Evolutionary conservation across 345 rosid genomes (phyloP).

Genomic region (Euphorbia tirucalli): DNA sequence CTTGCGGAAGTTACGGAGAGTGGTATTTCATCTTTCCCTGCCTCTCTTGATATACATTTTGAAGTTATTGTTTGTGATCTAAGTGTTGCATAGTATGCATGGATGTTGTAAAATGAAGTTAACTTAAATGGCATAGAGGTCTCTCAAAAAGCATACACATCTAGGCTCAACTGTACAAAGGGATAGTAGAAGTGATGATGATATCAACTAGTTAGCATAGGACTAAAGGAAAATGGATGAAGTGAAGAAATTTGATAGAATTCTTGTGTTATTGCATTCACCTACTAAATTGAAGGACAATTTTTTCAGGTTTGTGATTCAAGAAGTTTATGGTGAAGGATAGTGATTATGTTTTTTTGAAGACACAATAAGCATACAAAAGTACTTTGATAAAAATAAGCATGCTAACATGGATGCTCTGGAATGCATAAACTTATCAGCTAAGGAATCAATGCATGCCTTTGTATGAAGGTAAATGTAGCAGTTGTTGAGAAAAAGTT

Average conservation of each 20-base stretch:
- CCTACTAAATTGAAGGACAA: neutral
- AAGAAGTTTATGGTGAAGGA: neutral
- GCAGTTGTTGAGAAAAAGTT: neutral
- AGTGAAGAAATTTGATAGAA: neutral
- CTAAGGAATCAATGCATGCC: neutral
- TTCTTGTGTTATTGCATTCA: neutral
- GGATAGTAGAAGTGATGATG: neutral
- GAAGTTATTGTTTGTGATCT: neutral
- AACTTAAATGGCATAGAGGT: neutral
- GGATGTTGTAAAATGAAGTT: neutral
- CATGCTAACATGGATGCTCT: neutral
- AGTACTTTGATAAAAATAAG: neutral
- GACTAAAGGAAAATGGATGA: neutral
- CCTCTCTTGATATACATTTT: slow-evolving; percentile 1
- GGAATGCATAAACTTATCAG: neutral
- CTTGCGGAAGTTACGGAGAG: slow-evolving; percentile 62
- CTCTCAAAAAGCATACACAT: neutral
- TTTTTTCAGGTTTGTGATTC: neutral
- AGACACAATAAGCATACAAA: neutral
- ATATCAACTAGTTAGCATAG: neutral
- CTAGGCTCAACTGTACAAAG: neutral
- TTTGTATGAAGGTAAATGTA: neutral
- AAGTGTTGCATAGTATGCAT: neutral
- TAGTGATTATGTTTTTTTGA: neutral
- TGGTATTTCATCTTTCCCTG: slow-evolving; percentile 48